phyloP scores from a whole-genome alignment of 2,329 filamentous ascomycete species.

The Nothomitra cinnamomea region DNA sequence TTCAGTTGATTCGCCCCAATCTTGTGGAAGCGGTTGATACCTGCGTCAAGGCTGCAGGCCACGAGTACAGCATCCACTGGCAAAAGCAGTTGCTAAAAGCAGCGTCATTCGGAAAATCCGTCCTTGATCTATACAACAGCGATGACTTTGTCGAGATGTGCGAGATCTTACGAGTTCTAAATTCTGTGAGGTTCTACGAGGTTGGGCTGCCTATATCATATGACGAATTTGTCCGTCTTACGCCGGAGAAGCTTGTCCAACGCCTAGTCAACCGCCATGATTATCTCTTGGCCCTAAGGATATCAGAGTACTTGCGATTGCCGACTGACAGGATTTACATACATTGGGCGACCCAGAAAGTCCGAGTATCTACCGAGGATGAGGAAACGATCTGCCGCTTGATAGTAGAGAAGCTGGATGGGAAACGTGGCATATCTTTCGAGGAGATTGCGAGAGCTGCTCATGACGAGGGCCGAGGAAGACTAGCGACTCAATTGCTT shows the following conservation, averaged over 20 bases:
- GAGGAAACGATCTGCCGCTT: conserved; percentile 76
- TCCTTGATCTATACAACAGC: conserved; percentile 91
- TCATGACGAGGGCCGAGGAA: conserved; percentile 78
- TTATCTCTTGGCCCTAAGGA: conserved; percentile 74
- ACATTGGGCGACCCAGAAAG: conserved; percentile 92
- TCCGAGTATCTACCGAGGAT: conserved; percentile 66
- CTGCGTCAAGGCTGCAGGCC: conserved; percentile 82
- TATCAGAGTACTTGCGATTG: conserved; percentile 74
- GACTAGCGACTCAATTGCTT: conserved; percentile 77
- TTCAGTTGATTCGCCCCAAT: conserved; percentile 76
- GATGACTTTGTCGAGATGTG: conserved; percentile 99
- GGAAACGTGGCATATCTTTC: conserved; percentile 86
- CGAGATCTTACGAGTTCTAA: conserved; percentile 79
- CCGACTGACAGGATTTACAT: conserved; percentile 84
- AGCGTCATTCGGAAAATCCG: conserved; percentile 93
- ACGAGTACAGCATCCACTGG: conserved; percentile 81
- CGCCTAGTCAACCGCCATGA: conserved; percentile 78
- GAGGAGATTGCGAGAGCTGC: conserved; percentile 85
- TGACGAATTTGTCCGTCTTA: conserved; percentile 82
- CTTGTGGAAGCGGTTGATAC: conserved; percentile 86
- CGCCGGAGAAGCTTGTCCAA: conserved; percentile 72
- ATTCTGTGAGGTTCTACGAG: conserved; percentile 81
- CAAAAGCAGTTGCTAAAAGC: conserved; percentile 94
- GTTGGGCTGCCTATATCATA: conserved; percentile 81
- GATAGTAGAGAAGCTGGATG: conserved; percentile 72